Evolutionary conservation across 768 basidiomycete genomes (phyloP), one percentile per base, ranked within the genome.

Genomic region (Boletus pseudopeckii): DNA sequence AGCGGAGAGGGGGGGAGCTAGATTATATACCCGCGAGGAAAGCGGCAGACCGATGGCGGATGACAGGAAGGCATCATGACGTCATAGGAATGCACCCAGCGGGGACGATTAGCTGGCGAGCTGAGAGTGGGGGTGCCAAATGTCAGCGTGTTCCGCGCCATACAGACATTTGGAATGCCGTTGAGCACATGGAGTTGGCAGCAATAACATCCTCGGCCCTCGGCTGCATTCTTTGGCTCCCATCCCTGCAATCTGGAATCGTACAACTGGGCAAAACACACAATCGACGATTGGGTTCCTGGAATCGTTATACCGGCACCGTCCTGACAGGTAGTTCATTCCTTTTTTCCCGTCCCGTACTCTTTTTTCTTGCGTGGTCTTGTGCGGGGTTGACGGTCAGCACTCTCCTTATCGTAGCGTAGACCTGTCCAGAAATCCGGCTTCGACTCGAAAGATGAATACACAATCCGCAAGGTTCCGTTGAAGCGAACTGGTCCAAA

Each of bases 11-110:
- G 24, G 10, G 26, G 45, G 43, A 28, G 20, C 40, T 41, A 32
- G 57, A 32, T 68, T 71, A 62, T 68, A 64, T 61, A 59, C 55
- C 53, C 48, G 38, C 30, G 52, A 44, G 46, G 43, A 37, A n/a
- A 14, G 32, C 13, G 45, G 38, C 38, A 18, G 49, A 56, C 49
- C 45, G 41, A 57, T 48, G 46, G 59, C 54, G 57, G 56, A 45
- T 57, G 60, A 62, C 55, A 34, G 41, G 7, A 28, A 34, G 41
- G 22, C n/a, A n/a, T n/a, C n/a, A 48, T 60, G 59, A 62, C 24
- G 42, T 62, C 60, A 62, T 58, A 39, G 46, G 60, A 41, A 61
- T 58, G 22, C 53, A 43, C 30, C 43, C 26, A 24, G 24, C n/a
- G 17, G 14, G 40, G 15, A 28, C 40, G 9, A 18, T 18, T 3